Conservation (phyloP, 1,139 yeast species). For the Hyphopichia fennica region DNA sequence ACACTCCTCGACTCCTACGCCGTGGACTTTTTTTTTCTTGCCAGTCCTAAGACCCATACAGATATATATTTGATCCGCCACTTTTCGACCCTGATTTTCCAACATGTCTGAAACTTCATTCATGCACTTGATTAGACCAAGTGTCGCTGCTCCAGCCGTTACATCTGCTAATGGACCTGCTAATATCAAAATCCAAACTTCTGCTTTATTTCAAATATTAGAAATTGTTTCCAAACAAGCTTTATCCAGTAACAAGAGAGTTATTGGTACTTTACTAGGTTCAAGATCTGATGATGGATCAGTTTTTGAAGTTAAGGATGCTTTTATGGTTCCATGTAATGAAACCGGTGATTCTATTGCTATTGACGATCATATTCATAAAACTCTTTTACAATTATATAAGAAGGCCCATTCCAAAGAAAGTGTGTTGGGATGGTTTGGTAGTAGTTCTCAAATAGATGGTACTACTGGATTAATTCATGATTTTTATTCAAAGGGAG, state of each 20-base stretch:
- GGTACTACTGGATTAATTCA: slow-evolving; percentile 80
- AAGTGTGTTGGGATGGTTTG: slow-evolving; percentile 86
- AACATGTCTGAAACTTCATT: slow-evolving; percentile 20
- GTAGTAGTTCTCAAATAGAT: slow-evolving; percentile 64
- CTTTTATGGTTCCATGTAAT: slow-evolving; percentile 80
- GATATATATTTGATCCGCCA: too few species aligned
- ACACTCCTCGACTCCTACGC: too few species aligned
- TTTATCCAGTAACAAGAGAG: slow-evolving; percentile 51
- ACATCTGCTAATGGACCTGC: slow-evolving; percentile 49
- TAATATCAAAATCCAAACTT: slow-evolving; percentile 58
- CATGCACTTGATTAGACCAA: slow-evolving; percentile 64
- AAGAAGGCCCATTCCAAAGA: slow-evolving; percentile 81
- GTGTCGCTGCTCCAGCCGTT: slow-evolving; percentile 55
- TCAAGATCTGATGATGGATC: slow-evolving; percentile 84
- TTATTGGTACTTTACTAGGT: slow-evolving; percentile 83
- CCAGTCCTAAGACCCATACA: too few species aligned
- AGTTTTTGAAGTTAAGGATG: slow-evolving; percentile 71
- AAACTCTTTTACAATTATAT: slow-evolving; percentile 68
- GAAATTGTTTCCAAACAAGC: slow-evolving; percentile 49
- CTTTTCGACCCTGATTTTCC: too few species aligned
- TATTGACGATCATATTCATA: slow-evolving; percentile 75
- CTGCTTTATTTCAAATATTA: slow-evolving; percentile 71
- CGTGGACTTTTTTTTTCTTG: too few species aligned
- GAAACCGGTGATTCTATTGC: slow-evolving; percentile 75
- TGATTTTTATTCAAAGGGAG: slow-evolving; percentile 74